Evolutionary conservation across 2,329 filamentous ascomycete species (phyloP), one percentile per base, ranked within the genome.

Genomic region (Verticillium dahliae): DNA sequence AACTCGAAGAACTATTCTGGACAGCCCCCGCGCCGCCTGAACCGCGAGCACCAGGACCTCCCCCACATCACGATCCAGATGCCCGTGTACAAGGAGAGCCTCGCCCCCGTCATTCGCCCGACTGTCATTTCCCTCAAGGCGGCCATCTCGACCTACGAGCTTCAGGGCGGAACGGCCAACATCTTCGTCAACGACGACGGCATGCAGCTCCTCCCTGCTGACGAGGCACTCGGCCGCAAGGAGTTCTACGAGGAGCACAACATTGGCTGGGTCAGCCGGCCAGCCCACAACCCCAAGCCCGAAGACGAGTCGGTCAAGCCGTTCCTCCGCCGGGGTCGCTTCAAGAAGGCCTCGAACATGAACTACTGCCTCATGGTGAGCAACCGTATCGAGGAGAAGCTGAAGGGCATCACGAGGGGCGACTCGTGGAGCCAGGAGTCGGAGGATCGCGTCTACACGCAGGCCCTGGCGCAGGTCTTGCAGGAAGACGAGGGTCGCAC

Each of bases 161-260:
- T 76, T 56, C 77, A 79, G 58, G 87, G 87, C n/a, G 87, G 87
- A 7, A 83, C 85, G 1, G 87, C 87, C 33, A 88, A 84, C 67
- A 87, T 90, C 64, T 88, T 88, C 67, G 74, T 89, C 69, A 89
- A 89, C 65, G 87, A 90, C 61, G 87, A 90, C 65, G 86, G 87
- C 61, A 85, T 89, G 81, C 86, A 88, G 69, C 72, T 87, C 38
- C 76, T 89, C 15, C 73, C 80, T 2, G 74, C 75, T 3, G 76
- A 82, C 13, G 76, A 83, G 14, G 77, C 79, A 4, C 72, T 77
- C 37, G 76, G 76, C 9, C 78, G 82, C 22, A 78, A 78, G 14
- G 80, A 84, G 1, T 85, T 84, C 65, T 86, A 85, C 66, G 77
- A 81, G 10, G 82, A 85, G 62, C 80, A 84, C 68, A 82, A 79